These are phyloP conservation scores for Trebouxia sp. DNA, from an alignment of 139 green algal genomes.

Conservation along the genomic window DNA sequence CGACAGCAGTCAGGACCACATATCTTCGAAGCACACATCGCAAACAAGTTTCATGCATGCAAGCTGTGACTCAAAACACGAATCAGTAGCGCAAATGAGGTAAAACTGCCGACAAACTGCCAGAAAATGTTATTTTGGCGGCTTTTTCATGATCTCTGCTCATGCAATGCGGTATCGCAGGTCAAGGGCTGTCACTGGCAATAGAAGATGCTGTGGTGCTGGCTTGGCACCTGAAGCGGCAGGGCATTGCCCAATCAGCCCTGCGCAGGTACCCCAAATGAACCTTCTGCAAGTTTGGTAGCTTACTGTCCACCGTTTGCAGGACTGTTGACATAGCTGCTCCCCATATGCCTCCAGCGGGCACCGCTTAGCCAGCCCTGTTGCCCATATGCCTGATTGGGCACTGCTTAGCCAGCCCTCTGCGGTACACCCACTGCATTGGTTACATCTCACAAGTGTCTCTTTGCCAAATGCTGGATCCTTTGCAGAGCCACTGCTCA, in stretches of 20 bases:
- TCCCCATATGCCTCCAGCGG: background rate
- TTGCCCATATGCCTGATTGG: no score
- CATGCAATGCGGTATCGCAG: background rate
- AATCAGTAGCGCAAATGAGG: no score
- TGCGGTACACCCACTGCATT: no score
- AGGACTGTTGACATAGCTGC: background rate
- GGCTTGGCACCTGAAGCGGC: slow-evolving; percentile 25
- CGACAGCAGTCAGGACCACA: no score
- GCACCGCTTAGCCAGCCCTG: no score
- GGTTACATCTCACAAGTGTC: no score
- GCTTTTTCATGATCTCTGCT: background rate
- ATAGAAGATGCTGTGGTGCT: slow-evolving; percentile 34
- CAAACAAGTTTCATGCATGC: no score
- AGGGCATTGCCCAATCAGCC: slow-evolving; percentile 20
- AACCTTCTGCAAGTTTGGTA: background rate
- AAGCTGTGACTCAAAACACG: no score
- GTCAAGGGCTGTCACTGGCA: slow-evolving; percentile 19
- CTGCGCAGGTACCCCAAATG: background rate
- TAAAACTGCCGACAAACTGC: background rate
- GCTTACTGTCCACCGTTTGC: background rate
- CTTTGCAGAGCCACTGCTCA: no score
- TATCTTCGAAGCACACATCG: no score
- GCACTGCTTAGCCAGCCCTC: no score
- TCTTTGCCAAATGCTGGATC: no score
- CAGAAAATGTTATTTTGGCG: background rate